Conservation (phyloP, 345 rosid genomes). For the Alliaria petiolata region DNA sequence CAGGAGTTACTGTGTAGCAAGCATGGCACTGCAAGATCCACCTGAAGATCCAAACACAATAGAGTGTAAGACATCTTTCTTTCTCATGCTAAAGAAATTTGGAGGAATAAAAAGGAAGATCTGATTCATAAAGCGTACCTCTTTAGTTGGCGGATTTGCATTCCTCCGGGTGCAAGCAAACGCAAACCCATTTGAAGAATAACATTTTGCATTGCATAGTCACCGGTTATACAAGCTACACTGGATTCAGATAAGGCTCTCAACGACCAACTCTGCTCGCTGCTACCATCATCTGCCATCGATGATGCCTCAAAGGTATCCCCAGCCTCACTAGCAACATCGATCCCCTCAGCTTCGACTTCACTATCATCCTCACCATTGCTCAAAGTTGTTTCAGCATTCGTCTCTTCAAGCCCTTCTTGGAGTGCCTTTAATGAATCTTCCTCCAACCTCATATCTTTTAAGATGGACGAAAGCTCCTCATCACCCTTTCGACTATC, state of each 20-base stretch:
- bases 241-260: slow-evolving; percentile 92
- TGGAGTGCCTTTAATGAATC: slow-evolving; percentile 40
- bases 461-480: slow-evolving; percentile 46
- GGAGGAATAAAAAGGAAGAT: background rate
- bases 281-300: slow-evolving; percentile 56
- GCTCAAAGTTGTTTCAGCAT: slow-evolving; percentile 17
- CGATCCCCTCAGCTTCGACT: slow-evolving; percentile 31
- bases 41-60: slow-evolving; percentile 39
- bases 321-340: slow-evolving; percentile 45
- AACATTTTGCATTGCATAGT: slow-evolving; percentile 96
- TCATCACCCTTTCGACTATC: slow-evolving; percentile 24
- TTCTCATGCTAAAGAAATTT: background rate
- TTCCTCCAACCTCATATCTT: slow-evolving; percentile 75
- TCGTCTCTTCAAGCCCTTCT: slow-evolving; percentile 33
- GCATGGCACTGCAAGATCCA: slow-evolving; percentile 97
- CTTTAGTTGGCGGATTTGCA: slow-evolving; percentile 84
- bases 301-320: slow-evolving; percentile 52
- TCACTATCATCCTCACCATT: slow-evolving; percentile 22
- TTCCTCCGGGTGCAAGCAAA: slow-evolving; percentile 82
- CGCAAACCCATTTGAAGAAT: slow-evolving; percentile 95
- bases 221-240: slow-evolving; percentile 90
- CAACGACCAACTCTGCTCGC: slow-evolving; percentile 83
- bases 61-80: slow-evolving; percentile 3
- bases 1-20: slow-evolving; percentile 83
- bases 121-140: slow-evolving; percentile 40